Percentiles rank a stretch among this genome's conserved stretches.
Conservation (phyloP, 176 grass and related monocot species). For the Olyra latifolia region DNA sequence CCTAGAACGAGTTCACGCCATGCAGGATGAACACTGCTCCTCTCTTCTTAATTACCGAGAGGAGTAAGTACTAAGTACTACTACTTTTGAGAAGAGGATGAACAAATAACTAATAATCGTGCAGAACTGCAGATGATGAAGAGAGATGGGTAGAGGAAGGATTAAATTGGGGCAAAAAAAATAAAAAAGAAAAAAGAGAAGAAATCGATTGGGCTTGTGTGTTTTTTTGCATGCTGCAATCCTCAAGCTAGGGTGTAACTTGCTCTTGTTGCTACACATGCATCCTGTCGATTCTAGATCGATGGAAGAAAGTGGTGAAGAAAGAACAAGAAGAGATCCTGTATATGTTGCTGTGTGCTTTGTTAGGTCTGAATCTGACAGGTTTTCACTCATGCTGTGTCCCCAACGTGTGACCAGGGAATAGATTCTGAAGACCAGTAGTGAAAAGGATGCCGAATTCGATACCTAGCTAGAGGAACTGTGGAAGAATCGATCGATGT, state of each 20-base stretch:
- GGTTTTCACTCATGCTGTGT: neutral
- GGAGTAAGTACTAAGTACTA: neutral
- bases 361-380: constrained; percentile 31
- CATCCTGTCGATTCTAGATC: neutral
- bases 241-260: constrained; percentile 3
- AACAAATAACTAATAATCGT: neutral
- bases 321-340: neutral
- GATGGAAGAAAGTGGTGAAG: neutral
- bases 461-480: constrained; percentile 20
- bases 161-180: no score
- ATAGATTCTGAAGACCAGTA: neutral
- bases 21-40: neutral
- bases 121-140: no score
- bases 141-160: neutral
- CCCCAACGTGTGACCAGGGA: neutral
- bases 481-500: neutral
- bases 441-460: constrained; percentile 6
- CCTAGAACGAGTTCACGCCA: neutral
- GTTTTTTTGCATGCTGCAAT: neutral
- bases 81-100: neutral
- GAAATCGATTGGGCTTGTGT: neutral
- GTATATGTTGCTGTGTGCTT: neutral
- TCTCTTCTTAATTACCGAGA: neutral
- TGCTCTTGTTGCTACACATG: constrained; percentile 2
- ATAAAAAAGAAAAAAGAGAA: neutral